Evolutionary conservation across 169 alveolate genomes (phyloP), one percentile per base, ranked within the genome.

Genomic region (Amoebophrya sp.): DNA sequence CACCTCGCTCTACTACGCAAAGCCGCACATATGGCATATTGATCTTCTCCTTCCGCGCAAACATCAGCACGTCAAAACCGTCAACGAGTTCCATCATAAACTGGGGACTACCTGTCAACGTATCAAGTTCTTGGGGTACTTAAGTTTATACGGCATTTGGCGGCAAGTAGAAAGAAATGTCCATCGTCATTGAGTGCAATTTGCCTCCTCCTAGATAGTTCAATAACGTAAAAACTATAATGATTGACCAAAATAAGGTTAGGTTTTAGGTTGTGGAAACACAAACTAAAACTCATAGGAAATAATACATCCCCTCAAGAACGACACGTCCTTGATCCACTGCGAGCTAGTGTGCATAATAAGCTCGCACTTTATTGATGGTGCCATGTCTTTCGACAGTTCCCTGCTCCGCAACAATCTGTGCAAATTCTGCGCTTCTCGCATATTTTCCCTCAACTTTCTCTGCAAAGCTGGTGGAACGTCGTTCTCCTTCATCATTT

Each of bases 321-420:
- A 65, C 83, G 83, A 26, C 36, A 65, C 83, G 26, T 65, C 83
- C 83, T 65, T 65, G 83, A 65, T 65, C 83, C 83, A 65, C 83
- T 65, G 83, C 33, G 33, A 6, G 83, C 83, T 65, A 1, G 83
- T 65, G 33, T 65, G 83, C 83, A 65, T 65, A 6, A 65, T 26
- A 1, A 65, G 83, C 83, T 65, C 83, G 83, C 83, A 65, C 83
- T 65, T 65, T 6, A 65, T 65, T 0, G 36, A 12, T 10, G 83
- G 83, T 36, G 83, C 83, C 83, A 65, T 65, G 83, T 65, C 83
- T 36, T 65, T 65, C 36, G 83, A 65, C 2, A 65, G 83, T 26
- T 65, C 83, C 39, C 83, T 29, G 10, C 39, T 26, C 83, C 83
- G 83, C 83, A 65, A 36, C 33, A 65, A 26, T 36, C 83, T 29